phyloP scores from a whole-genome alignment of 495 filamentous ascomycete genomes.

The Schizothecium vesticola region DNA sequence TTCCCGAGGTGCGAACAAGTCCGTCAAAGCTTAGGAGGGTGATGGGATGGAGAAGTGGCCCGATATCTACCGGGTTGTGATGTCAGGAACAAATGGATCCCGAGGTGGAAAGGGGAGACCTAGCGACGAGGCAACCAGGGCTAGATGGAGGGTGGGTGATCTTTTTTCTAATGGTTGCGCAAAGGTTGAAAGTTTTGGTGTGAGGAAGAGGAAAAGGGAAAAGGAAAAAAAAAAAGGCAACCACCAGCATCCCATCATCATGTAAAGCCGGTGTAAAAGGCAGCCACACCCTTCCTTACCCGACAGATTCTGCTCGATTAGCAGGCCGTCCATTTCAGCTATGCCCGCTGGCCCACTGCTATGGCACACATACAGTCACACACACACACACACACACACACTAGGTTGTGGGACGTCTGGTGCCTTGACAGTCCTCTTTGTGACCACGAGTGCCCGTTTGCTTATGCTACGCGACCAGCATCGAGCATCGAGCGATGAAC shows the following conservation, averaged over 20 bases:
- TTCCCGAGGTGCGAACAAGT: not conserved
- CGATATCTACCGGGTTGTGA: not conserved
- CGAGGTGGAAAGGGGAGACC: not conserved
- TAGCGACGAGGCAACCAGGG: not conserved
- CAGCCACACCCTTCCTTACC: not conserved
- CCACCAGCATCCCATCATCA: not conserved
- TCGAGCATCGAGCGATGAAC: not conserved
- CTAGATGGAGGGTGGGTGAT: not conserved
- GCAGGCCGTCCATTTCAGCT: not conserved
- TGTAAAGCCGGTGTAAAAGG: not conserved
- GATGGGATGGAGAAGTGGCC: not conserved
- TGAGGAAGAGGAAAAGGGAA: not conserved
- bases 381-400: not conserved
- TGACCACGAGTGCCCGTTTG: not conserved
- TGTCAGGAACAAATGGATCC: not conserved
- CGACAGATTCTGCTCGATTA: not conserved
- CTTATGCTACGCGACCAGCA: no score
- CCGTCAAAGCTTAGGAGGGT: not conserved
- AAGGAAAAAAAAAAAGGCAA: not conserved
- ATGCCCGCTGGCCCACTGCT: not conserved
- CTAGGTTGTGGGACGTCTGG: not conserved
- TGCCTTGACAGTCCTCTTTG: not conserved
- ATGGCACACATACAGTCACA: not conserved
- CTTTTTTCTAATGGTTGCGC: not conserved
- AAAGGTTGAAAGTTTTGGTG: not conserved